These are phyloP conservation scores for Aspergillus floridensis DNA, from an alignment of 2,329 filamentous ascomycete species.

Conservation along the genomic window DNA sequence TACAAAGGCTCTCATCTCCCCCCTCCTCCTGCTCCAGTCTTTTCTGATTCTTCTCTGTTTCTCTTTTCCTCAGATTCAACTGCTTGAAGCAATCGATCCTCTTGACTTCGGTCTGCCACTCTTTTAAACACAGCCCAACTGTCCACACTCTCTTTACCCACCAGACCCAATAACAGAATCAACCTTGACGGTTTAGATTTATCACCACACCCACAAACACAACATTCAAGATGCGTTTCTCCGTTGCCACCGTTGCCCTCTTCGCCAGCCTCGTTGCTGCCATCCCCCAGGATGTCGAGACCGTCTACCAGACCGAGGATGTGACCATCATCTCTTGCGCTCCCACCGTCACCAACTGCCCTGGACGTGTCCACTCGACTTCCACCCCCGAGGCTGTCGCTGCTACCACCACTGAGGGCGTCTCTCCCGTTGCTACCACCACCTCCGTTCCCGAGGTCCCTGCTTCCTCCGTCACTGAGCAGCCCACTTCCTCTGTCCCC, in stretches of 20 bases:
- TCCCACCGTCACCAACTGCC: conserved; percentile 61
- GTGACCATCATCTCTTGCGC: conserved; percentile 63
- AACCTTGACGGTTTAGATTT: conserved; percentile 35
- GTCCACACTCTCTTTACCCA: conserved; percentile 31
- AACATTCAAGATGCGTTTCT: conserved; percentile 46
- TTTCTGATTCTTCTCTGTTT: conserved; percentile 26
- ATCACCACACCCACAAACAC: conserved; percentile 3
- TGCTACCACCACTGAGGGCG: conserved; percentile 13
- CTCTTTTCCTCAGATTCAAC: conserved; percentile 26
- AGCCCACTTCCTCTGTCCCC: background rate
- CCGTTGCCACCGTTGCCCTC: conserved; percentile 40
- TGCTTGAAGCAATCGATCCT: conserved; percentile 34
- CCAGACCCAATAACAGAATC: conserved; percentile 3
- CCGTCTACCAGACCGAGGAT: conserved; percentile 59
- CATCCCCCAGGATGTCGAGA: conserved; percentile 36
- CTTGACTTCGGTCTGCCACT: conserved; percentile 47
- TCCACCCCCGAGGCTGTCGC: conserved; percentile 25
- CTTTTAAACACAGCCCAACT: conserved; percentile 36
- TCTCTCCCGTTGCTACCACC: conserved; percentile 9
- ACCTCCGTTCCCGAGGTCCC: conserved; percentile 1
- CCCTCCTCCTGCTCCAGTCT: conserved; percentile 20
- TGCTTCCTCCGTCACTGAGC: background rate
- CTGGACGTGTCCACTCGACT: conserved; percentile 24
- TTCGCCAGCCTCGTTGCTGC: conserved; percentile 43
- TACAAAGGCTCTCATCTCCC: conserved; percentile 36